A percentile compares a stretch with the other conserved stretches of the same genome.
These are phyloP conservation scores for Cadophora sp. DNA, from an alignment of 2,329 filamentous ascomycete species.

Conservation along the genomic window DNA sequence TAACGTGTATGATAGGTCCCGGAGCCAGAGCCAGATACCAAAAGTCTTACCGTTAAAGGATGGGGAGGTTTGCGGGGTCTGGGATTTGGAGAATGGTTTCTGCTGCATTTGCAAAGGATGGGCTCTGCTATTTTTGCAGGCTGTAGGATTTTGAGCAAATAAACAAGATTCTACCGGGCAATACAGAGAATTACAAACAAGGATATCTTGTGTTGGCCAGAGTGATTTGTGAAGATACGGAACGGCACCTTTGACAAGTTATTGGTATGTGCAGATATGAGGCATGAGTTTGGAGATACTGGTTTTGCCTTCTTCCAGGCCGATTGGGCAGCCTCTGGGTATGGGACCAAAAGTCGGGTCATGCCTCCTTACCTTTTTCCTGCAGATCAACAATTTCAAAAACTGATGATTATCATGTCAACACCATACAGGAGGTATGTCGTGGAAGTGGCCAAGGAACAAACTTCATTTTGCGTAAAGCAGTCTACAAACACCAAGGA, in stretches of 20 bases:
- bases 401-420: no score
- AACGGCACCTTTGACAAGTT: neutral
- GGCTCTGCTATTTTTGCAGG: slow-evolving; percentile 41
- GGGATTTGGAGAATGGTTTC: slow-evolving; percentile 42
- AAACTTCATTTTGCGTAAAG: neutral
- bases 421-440: neutral
- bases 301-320: neutral
- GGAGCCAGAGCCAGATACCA: slow-evolving; percentile 97
- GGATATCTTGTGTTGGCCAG: slow-evolving; percentile 17
- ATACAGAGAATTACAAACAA: slow-evolving; percentile 31
- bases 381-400: no score
- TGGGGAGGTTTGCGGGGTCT: slow-evolving; percentile 37
- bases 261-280: neutral
- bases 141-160: slow-evolving; percentile 45
- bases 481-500: neutral
- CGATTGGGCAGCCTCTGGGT: neutral
- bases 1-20: slow-evolving; percentile 69
- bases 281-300: neutral
- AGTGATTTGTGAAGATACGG: slow-evolving; percentile 1
- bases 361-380: no score
- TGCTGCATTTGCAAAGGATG: slow-evolving; percentile 47
- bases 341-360: neutral
- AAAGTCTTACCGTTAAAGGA: slow-evolving; percentile 95
- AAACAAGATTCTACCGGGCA: slow-evolving; percentile 44
- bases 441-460: neutral